Conservation (phyloP, 2,329 filamentous ascomycete genomes). For the Pseudogymnoascus sp. region DNA sequence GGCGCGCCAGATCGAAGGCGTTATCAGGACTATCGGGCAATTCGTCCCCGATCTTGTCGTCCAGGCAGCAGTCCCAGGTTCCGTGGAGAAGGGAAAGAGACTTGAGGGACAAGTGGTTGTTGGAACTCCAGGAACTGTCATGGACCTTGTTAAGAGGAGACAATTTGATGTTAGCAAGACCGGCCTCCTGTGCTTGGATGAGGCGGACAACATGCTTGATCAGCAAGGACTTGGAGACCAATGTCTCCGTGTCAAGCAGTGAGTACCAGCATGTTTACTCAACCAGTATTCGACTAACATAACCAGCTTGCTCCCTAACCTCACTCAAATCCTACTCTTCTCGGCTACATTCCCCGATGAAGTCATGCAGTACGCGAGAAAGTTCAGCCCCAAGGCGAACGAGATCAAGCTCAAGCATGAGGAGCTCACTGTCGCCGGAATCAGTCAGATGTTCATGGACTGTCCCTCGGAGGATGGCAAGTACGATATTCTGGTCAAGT, state of each 20-base stretch:
- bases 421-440: slow-evolving; percentile 91
- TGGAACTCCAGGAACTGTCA: slow-evolving; percentile 87
- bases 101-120: slow-evolving; percentile 76
- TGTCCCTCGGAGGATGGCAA: slow-evolving; percentile 76
- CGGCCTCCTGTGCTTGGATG: slow-evolving; percentile 82
- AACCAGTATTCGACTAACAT: slow-evolving; percentile 10
- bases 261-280: slow-evolving; percentile 28
- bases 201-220: slow-evolving; percentile 98
- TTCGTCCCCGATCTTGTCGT: slow-evolving; percentile 71
- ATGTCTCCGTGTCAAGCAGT: slow-evolving; percentile 83
- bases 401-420: slow-evolving; percentile 80
- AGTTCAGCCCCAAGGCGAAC: slow-evolving; percentile 80
- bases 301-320: slow-evolving; percentile 51
- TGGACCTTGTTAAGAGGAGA: slow-evolving; percentile 73
- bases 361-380: slow-evolving; percentile 73
- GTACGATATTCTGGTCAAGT: slow-evolving; percentile 79
- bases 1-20: slow-evolving; percentile 85
- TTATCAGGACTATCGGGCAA: slow-evolving; percentile 74
- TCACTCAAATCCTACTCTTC: slow-evolving; percentile 85
- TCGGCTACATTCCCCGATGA: slow-evolving; percentile 88
- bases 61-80: slow-evolving; percentile 75
- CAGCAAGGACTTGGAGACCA: slow-evolving; percentile 93
- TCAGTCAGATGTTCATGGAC: slow-evolving; percentile 96
- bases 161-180: slow-evolving; percentile 65
- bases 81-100: slow-evolving; percentile 56